Evolutionary conservation across 139 green algal genomes (phyloP).

Genomic region (Tetratostichococcus sp.): DNA sequence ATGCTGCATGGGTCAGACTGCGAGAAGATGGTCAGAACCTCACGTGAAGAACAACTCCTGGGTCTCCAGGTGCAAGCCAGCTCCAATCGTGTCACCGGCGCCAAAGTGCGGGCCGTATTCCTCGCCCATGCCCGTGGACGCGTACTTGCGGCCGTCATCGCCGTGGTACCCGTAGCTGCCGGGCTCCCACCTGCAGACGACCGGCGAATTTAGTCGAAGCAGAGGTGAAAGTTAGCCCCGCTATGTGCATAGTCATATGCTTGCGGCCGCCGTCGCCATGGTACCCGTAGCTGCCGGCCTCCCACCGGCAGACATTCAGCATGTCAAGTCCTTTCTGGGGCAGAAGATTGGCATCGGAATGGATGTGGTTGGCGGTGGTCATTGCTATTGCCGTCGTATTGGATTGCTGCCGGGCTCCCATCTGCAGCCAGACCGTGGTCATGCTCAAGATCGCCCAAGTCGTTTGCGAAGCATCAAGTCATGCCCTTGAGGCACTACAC

Average conservation of each 20-base stretch:
- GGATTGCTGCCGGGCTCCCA: too few species aligned
- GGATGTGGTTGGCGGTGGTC: too few species aligned
- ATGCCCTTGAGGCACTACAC: too few species aligned
- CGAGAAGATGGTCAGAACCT: slow-evolving; percentile 4
- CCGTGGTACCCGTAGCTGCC: slow-evolving; percentile 84
- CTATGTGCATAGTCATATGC: background rate
- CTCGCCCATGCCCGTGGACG: slow-evolving; percentile 47
- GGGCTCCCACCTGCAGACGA: slow-evolving; percentile 60
- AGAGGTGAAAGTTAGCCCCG: too few species aligned
- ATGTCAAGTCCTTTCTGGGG: too few species aligned
- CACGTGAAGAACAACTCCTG: slow-evolving; percentile 93
- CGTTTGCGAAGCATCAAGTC: too few species aligned
- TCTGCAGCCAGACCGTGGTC: too few species aligned
- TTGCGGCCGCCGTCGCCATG: slow-evolving; percentile 65
- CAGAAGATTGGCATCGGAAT: too few species aligned
- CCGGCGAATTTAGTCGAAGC: too few species aligned
- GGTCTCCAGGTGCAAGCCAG: slow-evolving; percentile 65
- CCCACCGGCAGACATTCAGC: slow-evolving; percentile 64
- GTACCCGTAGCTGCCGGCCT: slow-evolving; percentile 80
- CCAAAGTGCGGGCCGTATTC: slow-evolving; percentile 74
- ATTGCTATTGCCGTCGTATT: too few species aligned
- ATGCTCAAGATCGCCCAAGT: too few species aligned
- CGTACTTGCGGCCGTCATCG: slow-evolving; percentile 75
- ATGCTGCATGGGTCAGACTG: background rate
- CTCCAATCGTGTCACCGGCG: slow-evolving; percentile 73